These are phyloP conservation scores for Saccharomyces uvarum DNA, from an alignment of 1,139 yeast species.

Conservation along the genomic window DNA sequence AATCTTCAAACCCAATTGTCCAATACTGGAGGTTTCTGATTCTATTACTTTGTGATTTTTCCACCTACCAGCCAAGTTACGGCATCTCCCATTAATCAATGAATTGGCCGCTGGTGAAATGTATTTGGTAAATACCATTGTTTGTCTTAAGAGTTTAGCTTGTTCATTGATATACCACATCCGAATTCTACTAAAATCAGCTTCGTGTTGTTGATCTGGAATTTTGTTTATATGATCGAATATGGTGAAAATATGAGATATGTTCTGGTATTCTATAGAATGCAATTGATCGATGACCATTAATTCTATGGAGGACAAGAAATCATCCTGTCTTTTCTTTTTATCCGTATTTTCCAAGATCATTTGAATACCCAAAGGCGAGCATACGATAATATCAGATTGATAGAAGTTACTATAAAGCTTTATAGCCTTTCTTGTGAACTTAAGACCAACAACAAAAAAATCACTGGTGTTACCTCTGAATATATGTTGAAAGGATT, in stretches of 20 bases:
- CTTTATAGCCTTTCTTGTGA: constrained; percentile 80
- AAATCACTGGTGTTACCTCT: constrained; percentile 89
- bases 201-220: constrained; percentile 71
- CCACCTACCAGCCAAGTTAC: constrained; percentile 59
- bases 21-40: constrained; percentile 37
- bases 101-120: constrained; percentile 76
- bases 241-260: constrained; percentile 77
- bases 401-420: constrained; percentile 77
- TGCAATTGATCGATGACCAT: constrained; percentile 75
- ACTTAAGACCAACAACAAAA: constrained; percentile 80
- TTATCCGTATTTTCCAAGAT: constrained; percentile 53
- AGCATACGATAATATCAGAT: constrained; percentile 81
- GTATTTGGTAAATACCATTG: constrained; percentile 64
- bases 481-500: constrained; percentile 71
- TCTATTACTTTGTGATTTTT: constrained; percentile 39
- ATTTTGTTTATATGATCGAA: constrained; percentile 64
- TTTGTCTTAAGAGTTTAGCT: constrained; percentile 68
- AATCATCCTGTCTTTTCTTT: constrained; percentile 54
- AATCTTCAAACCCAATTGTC: constrained; percentile 46
- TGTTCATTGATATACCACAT: constrained; percentile 90
- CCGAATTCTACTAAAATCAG: constrained; percentile 85
- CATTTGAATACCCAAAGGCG: constrained; percentile 85
- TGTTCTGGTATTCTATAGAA: constrained; percentile 85
- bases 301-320: constrained; percentile 80
- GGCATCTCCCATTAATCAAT: constrained; percentile 48